Evolutionary conservation across 345 rosid genomes (phyloP).

Genomic region (Dipteronia dyeriana): DNA sequence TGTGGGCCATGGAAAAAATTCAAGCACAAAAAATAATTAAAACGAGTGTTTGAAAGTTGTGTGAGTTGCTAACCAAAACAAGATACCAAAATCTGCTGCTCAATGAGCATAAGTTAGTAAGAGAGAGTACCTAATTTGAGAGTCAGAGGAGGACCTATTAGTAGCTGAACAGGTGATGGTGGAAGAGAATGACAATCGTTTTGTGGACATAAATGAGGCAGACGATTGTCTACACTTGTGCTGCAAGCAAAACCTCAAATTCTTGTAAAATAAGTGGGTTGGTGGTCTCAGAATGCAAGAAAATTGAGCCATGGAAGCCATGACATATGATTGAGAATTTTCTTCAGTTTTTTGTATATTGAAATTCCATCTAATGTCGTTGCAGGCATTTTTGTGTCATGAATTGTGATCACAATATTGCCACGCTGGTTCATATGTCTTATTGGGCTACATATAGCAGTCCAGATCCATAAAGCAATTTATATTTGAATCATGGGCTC

Average conservation of each 20-base stretch:
- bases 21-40: too few relatives aligned
- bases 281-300: constrained; percentile 27
- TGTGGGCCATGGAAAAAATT: background rate
- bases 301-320: constrained; percentile 46
- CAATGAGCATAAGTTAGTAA: background rate
- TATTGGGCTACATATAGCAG: too few relatives aligned
- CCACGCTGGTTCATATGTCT: constrained; percentile 17
- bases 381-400: background rate
- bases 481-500: too few relatives aligned
- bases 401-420: constrained; percentile 31
- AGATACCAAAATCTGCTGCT: too few relatives aligned
- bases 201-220: constrained; percentile 11
- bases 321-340: background rate
- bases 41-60: too few relatives aligned
- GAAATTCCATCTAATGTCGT: background rate
- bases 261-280: constrained; percentile 5
- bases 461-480: too few relatives aligned
- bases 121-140: constrained; percentile 58
- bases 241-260: constrained; percentile 26
- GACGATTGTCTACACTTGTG: constrained; percentile 12
- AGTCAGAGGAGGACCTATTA: constrained; percentile 51
- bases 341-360: background rate
- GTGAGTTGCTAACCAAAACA: too few relatives aligned
- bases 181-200: constrained; percentile 21
- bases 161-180: constrained; percentile 51